phyloP scores from a whole-genome alignment of 2,329 filamentous ascomycete genomes.

The Xylariaceae sp. region DNA sequence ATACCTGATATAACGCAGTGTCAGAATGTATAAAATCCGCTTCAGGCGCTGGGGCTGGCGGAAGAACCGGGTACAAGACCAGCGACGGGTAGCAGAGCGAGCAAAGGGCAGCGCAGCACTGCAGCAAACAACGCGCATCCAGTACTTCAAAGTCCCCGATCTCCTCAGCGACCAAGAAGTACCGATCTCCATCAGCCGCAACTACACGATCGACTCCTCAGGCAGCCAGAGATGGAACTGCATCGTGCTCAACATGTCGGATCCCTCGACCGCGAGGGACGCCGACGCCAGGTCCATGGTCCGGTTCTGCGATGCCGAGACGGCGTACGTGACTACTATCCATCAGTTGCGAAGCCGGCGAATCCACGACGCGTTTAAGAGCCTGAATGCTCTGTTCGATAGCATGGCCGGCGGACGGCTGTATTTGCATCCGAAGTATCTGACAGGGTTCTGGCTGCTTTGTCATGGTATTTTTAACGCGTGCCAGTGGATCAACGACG shows the following conservation, averaged over 20 bases:
- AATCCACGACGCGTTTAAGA: conserved; percentile 4
- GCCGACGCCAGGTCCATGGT: not conserved
- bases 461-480: conserved; percentile 8
- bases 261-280: not conserved
- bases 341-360: conserved; percentile 2
- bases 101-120: not conserved
- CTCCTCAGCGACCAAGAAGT: conserved; percentile 5
- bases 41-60: conserved; percentile 9
- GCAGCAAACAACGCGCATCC: conserved; percentile 1
- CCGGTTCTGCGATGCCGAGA: conserved; percentile 6
- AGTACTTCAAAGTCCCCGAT: conserved; percentile 1
- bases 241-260: conserved; percentile 5
- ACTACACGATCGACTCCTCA: conserved; percentile 4
- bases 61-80: conserved; percentile 5
- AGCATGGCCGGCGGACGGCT: conserved; percentile 5
- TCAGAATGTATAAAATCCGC: conserved; percentile 9
- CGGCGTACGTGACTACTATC: conserved; percentile 3
- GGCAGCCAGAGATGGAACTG: conserved; percentile 6
- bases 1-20: too few species aligned
- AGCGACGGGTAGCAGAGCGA: not conserved
- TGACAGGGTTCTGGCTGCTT: conserved; percentile 5
- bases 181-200: conserved; percentile 5
- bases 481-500: conserved; percentile 6
- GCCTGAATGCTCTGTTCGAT: conserved; percentile 6
- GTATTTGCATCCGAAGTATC: conserved; percentile 4